These are phyloP conservation scores for Arctium minus DNA, from an alignment of 129 eudicot genomes.

Conservation along the genomic window DNA sequence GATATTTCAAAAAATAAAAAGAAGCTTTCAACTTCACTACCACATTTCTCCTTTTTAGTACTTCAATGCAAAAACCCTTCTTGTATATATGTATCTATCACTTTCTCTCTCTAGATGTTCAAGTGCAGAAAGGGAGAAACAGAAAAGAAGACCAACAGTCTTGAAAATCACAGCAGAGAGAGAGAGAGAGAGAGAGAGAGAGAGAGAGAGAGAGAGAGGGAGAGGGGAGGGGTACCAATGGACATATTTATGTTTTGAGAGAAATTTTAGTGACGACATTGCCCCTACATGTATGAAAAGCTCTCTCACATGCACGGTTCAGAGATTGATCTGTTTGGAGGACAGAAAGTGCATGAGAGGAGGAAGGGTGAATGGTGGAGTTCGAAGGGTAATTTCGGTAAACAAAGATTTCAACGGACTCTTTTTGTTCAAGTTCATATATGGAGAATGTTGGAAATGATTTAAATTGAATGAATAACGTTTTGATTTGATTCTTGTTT, in stretches of 20 bases:
- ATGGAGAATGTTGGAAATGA: slow-evolving; percentile 30
- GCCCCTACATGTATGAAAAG: slow-evolving; percentile 20
- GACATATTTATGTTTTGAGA: slow-evolving; percentile 19
- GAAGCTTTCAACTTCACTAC: slow-evolving; percentile 15
- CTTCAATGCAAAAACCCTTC: background rate
- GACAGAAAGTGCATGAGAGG: slow-evolving; percentile 23
- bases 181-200: slow-evolving; percentile 1
- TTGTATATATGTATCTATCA: background rate
- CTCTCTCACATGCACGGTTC: slow-evolving; percentile 26
- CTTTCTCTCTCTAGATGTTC: slow-evolving; percentile 10
- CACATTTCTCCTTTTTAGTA: background rate
- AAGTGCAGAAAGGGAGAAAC: background rate
- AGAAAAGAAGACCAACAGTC: slow-evolving; percentile 20
- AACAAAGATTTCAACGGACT: slow-evolving; percentile 24
- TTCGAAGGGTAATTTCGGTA: slow-evolving; percentile 31
- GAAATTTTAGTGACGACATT: slow-evolving; percentile 22
- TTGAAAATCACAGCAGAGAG: slow-evolving; percentile 23
- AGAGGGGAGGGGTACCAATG: background rate
- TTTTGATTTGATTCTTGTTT: slow-evolving; percentile 14
- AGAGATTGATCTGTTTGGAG: slow-evolving; percentile 15
- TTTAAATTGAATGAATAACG: slow-evolving; percentile 10
- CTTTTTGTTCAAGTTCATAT: slow-evolving; percentile 3
- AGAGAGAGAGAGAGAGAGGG: slow-evolving; percentile 37
- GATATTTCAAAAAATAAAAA: slow-evolving; percentile 1
- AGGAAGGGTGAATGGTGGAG: slow-evolving; percentile 11